Conservation (phyloP, 176 grass and related monocot genomes). For the Avena sativa region DNA sequence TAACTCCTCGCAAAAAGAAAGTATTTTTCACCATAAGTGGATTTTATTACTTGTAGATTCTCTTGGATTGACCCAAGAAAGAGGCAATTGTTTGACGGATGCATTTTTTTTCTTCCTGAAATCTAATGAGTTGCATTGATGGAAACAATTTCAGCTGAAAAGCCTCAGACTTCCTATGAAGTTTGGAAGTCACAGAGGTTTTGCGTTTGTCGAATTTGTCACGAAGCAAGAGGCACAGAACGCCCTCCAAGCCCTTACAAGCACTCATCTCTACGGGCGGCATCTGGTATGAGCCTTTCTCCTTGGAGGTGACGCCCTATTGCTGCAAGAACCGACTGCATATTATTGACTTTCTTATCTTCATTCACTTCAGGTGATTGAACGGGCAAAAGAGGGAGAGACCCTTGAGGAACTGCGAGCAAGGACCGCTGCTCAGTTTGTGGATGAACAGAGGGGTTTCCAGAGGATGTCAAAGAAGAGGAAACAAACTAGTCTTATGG, state of each 20-base stretch:
- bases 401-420: conserved; percentile 88
- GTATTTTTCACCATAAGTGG: no score
- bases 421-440: conserved; percentile 80
- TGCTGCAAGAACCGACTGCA: background rate
- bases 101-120: background rate
- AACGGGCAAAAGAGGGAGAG: conserved; percentile 89
- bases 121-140: background rate
- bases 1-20: background rate
- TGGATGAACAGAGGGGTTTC: conserved; percentile 70
- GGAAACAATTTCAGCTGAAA: conserved; percentile 66
- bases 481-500: conserved; percentile 65
- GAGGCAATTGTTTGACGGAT: background rate
- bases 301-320: background rate
- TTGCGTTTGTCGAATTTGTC: conserved; percentile 85
- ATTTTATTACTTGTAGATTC: background rate
- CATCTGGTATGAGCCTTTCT: conserved; percentile 66
- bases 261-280: conserved; percentile 88
- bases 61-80: conserved; percentile 1
- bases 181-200: conserved; percentile 87
- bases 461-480: conserved; percentile 77
- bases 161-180: conserved; percentile 91
- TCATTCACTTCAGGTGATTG: conserved; percentile 69
- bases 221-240: conserved; percentile 93
- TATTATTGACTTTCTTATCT: background rate
- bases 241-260: conserved; percentile 76